Base-by-base conservation (phyloP, 108 stramenopile species). In the Cyclostephanos tholiformis region DNA sequence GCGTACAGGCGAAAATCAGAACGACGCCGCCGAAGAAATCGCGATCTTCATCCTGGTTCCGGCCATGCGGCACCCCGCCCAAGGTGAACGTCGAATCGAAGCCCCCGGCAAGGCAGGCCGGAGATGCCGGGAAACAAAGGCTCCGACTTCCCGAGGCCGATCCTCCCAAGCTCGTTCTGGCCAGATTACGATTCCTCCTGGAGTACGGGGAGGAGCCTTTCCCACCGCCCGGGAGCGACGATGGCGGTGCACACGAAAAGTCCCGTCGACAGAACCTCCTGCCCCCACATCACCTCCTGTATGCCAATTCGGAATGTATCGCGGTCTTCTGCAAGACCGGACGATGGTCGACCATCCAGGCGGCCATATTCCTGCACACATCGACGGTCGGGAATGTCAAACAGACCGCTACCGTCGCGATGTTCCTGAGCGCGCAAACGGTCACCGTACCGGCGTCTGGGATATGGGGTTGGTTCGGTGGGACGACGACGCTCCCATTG, bases 271-370 rank as follows among this genome's bases (percentile, higher is more conserved):
- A 36, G 41, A 60, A 51, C 32, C 48, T 82, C n/a, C 65, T 92
- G 9, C 87, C 91, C 14, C 85, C 86, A 11, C 90, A 95, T 78
- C 87, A 91, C 64, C 71, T 87, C 9, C 56, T 95, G 29, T 75
- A 89, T 46, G 85, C 94, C 22, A 95, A 95, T 69, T 89, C 87
- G 20, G 94, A 95, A 76, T 95, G 94, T 48, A 90, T 95, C 22
- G 94, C 94, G 8, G 88, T 95, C 12, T 94, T 88, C 88, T 85
- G 56, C 11, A 80, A 80, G 49, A 80, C 79, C 13, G 79, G 79
- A 22, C 79, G 73, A 25, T 80, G 79, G 79, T 74, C 72, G 26
- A 80, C 79, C 4, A 72, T 80, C 16, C 79, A 80, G 56, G 79
- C 72, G 57, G 63, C 79, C 2, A 62, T 80, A n/a, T 80, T 80